phyloP scores from a whole-genome alignment of 2,329 filamentous ascomycete genomes.

The Trichoderma pleuroti region DNA sequence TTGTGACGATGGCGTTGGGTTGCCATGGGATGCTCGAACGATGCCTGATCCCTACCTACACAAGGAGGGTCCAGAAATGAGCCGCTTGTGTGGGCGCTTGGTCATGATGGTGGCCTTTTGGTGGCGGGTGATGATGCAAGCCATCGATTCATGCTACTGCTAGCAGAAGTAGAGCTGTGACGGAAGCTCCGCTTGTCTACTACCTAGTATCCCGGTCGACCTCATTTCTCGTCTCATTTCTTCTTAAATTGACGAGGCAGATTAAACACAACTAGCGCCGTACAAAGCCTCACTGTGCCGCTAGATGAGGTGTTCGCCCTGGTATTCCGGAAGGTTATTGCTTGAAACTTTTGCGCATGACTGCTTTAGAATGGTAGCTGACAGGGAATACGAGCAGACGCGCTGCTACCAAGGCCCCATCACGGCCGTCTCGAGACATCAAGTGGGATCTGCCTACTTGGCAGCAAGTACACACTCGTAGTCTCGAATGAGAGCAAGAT shows the following conservation, averaged over 20 bases:
- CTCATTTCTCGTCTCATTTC: slow-evolving; percentile 19
- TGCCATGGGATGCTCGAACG: neutral
- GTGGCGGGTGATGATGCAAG: slow-evolving; percentile 19
- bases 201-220: slow-evolving; percentile 1
- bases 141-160: slow-evolving; percentile 7
- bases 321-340: neutral
- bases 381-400: neutral
- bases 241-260: slow-evolving; percentile 2
- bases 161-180: neutral
- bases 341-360: neutral
- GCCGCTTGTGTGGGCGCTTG: neutral
- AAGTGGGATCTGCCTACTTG: neutral
- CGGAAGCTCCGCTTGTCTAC: slow-evolving; percentile 6
- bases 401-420: neutral
- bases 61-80: neutral
- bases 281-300: neutral
- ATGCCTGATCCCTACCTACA: slow-evolving; percentile 8
- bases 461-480: no score
- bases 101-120: neutral
- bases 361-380: neutral
- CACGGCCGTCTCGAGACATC: neutral
- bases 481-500: neutral
- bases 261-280: neutral
- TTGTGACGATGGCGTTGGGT: neutral
- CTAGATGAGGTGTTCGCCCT: neutral